Conservation (phyloP, 805 yeast species). For the Saturnispora mendoncae region DNA sequence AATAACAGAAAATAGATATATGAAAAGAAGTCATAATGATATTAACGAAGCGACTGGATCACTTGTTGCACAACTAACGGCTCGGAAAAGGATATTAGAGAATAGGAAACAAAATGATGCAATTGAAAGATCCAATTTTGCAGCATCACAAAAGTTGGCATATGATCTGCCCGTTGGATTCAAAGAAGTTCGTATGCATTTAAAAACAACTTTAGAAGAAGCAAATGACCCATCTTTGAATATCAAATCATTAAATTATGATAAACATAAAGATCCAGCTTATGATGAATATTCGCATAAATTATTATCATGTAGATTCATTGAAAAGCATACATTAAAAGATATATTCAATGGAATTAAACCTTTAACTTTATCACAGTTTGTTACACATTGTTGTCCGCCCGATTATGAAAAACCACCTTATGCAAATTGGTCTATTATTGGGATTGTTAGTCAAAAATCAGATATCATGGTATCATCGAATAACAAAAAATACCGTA, state of each 20-base stretch:
- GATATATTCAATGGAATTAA: conserved; percentile 40
- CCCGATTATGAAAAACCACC: conserved; percentile 63
- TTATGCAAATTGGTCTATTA: conserved; percentile 67
- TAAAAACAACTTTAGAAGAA: conserved; percentile 3
- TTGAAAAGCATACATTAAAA: conserved; percentile 30
- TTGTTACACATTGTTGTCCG: conserved; percentile 55
- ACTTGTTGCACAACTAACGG: neutral
- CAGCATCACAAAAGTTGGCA: neutral
- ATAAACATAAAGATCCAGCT: conserved; percentile 9
- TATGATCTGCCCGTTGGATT: conserved; percentile 6
- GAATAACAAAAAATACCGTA: conserved; percentile 43
- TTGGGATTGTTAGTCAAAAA: conserved; percentile 62
- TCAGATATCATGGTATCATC: conserved; percentile 41
- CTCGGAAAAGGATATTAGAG: conserved; percentile 2
- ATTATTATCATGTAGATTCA: conserved; percentile 38
- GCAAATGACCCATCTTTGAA: neutral
- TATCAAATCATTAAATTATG: conserved; percentile 3
- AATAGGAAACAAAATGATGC: conserved; percentile 1
- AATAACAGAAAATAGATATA: conserved; percentile 1
- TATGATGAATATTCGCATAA: conserved; percentile 38
- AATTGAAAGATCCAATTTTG: neutral
- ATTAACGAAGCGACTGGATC: neutral
- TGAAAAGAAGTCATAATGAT: conserved; percentile 28
- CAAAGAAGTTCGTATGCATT: conserved; percentile 3
- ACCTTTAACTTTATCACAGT: conserved; percentile 46